phyloP scores from a whole-genome alignment of 768 basidiomycete species.

The Tubosaeta brunneosetosa region DNA sequence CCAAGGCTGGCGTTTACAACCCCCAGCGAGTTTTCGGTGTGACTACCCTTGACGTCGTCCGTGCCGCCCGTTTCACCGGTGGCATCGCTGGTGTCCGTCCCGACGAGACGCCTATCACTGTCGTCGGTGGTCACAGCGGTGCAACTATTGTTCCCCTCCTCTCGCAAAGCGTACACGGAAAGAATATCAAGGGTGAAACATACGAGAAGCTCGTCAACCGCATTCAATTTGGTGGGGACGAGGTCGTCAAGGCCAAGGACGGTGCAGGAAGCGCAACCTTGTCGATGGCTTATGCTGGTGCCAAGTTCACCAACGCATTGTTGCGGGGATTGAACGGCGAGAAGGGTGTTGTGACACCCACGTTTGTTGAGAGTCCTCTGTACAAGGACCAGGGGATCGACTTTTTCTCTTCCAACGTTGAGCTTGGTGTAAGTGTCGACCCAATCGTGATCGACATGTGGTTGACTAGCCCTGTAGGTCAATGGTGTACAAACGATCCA shows the following conservation, averaged over 20 bases:
- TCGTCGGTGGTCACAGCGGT: conserved; percentile 94
- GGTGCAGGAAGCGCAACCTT: conserved; percentile 73
- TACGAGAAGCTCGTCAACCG: conserved; percentile 81
- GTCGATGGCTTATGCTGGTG: conserved; percentile 75
- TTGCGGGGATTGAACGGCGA: conserved; percentile 63
- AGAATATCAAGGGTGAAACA: conserved; percentile 66
- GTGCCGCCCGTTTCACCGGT: conserved; percentile 86
- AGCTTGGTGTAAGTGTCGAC: conserved; percentile 71
- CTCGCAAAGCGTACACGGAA: conserved; percentile 71
- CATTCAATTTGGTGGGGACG: conserved; percentile 97
- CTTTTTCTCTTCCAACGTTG: conserved; percentile 93
- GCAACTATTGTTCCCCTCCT: conserved; percentile 97
- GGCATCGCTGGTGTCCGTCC: conserved; percentile 64
- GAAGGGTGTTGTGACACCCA: conserved; percentile 67
- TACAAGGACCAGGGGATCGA: conserved; percentile 82
- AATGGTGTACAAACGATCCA: conserved; percentile 93
- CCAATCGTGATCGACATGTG: background rate
- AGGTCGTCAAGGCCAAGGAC: conserved; percentile 98
- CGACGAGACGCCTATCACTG: conserved; percentile 66
- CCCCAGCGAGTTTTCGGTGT: conserved; percentile 90
- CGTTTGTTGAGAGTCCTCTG: conserved; percentile 86
- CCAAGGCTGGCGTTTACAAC: conserved; percentile 91
- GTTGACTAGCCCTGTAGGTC: conserved; percentile 36
- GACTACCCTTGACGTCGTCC: conserved; percentile 97
- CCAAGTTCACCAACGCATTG: conserved; percentile 60